phyloP scores from a whole-genome alignment of 2,329 filamentous ascomycete species.

The Juglanconis juglandina region DNA sequence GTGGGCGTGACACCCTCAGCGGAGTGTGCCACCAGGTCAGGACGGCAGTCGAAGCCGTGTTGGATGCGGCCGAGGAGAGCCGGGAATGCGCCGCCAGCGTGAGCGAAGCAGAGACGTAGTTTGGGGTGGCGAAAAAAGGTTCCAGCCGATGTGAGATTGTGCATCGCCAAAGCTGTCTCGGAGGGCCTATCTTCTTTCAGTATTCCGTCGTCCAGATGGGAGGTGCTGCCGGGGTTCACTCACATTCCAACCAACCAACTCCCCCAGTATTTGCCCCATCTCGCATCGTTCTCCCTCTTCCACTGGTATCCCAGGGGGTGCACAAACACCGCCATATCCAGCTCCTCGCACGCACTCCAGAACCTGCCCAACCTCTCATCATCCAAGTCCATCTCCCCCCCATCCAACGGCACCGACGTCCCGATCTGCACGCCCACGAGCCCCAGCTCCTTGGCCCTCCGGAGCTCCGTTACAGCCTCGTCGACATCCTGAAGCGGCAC shows the following conservation, averaged over 20 bases:
- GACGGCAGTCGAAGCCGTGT: conserved; percentile 33
- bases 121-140: conserved; percentile 28
- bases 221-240: background rate
- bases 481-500: conserved; percentile 31
- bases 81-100: conserved; percentile 34
- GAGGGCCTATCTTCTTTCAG: conserved; percentile 21
- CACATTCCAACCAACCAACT: conserved; percentile 34
- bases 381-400: conserved; percentile 28
- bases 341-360: conserved; percentile 30
- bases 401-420: conserved; percentile 24
- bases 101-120: conserved; percentile 32
- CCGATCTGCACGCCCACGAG: conserved; percentile 33
- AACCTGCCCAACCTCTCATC: conserved; percentile 27
- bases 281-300: conserved; percentile 28
- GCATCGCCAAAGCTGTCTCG: conserved; percentile 33
- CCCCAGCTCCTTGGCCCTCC: conserved; percentile 23
- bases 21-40: conserved; percentile 30
- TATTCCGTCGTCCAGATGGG: background rate
- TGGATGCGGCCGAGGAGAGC: conserved; percentile 33
- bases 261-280: conserved; percentile 32
- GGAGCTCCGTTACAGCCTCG: conserved; percentile 28
- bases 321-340: conserved; percentile 32
- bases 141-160: conserved; percentile 29
- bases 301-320: conserved; percentile 33
- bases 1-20: conserved; percentile 29